These are phyloP conservation scores for Nidula niveotomentosa DNA, from an alignment of 1,284 basidiomycete genomes.

Conservation along the genomic window DNA sequence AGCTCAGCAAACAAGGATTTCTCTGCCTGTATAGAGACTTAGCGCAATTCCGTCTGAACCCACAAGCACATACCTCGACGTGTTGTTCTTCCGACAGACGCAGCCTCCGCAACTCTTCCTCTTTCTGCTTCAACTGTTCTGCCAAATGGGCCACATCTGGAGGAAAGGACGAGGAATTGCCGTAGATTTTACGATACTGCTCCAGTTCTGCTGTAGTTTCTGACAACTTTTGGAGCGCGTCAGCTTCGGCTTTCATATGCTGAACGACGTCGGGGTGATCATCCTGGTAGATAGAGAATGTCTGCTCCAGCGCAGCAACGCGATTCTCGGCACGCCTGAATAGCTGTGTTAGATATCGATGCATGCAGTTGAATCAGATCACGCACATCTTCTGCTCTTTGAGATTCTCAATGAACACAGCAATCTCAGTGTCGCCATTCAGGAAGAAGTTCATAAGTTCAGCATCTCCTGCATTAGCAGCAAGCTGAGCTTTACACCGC, in stretches of 20 bases:
- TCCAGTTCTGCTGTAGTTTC: conserved; percentile 48
- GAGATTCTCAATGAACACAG: conserved; percentile 64
- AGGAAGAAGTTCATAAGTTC: conserved; percentile 75
- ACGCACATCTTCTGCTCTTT: conserved; percentile 51
- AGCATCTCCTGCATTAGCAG: conserved; percentile 71
- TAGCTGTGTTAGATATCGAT: background rate
- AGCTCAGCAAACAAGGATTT: conserved; percentile 84
- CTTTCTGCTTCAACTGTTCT: conserved; percentile 59
- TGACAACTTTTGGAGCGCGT: conserved; percentile 51
- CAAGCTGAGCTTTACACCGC: conserved; percentile 76
- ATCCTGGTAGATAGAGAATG: conserved; percentile 40
- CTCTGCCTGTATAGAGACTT: conserved; percentile 51
- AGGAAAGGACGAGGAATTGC: conserved; percentile 47
- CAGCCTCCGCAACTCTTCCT: conserved; percentile 60
- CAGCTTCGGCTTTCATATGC: conserved; percentile 50
- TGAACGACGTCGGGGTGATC: conserved; percentile 48
- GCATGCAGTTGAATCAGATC: background rate
- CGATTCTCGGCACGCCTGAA: conserved; percentile 54
- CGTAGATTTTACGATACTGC: conserved; percentile 64
- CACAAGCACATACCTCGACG: conserved; percentile 38
- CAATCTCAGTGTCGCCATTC: conserved; percentile 54
- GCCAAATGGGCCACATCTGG: conserved; percentile 52
- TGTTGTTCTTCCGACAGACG: conserved; percentile 56
- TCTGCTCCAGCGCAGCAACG: conserved; percentile 48
- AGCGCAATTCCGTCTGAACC: background rate